Percentiles rank a stretch among this genome's conserved stretches.
Conservation (phyloP, 352 stramenopile genomes). For the Globisporangium yorkense region DNA sequence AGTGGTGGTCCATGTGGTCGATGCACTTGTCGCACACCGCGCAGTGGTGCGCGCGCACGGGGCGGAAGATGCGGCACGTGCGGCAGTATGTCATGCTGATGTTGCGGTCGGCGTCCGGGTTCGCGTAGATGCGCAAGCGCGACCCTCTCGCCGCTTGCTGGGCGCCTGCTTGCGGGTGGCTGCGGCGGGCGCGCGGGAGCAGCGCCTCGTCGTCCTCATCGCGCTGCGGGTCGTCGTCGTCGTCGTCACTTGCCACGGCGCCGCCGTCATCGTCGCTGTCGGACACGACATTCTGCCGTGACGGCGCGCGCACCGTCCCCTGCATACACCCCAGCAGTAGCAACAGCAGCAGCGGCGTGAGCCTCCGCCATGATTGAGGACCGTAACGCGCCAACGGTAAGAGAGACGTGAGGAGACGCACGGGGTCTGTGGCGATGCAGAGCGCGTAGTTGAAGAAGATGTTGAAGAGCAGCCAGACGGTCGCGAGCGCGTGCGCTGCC, state of each 20-base stretch:
- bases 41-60: slow-evolving; percentile 52
- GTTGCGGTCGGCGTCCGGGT: slow-evolving; percentile 4
- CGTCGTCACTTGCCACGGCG: slow-evolving; percentile 14
- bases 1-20: slow-evolving; percentile 97
- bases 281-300: not conserved
- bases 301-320: slow-evolving; percentile 3
- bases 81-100: slow-evolving; percentile 37
- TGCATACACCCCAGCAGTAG: slow-evolving; percentile 8
- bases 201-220: slow-evolving; percentile 4
- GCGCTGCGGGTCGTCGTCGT: slow-evolving; percentile 12
- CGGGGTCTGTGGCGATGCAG: slow-evolving; percentile 54
- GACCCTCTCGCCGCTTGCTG: slow-evolving; percentile 9
- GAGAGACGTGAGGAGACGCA: slow-evolving; percentile 1
- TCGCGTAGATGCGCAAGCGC: slow-evolving; percentile 20
- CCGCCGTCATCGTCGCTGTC: slow-evolving; percentile 9
- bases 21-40: slow-evolving; percentile 88
- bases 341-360: not conserved
- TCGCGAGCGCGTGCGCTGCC: slow-evolving; percentile 20
- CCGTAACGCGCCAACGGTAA: not conserved
- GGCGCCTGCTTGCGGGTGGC: not conserved
- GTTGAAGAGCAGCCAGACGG: slow-evolving; percentile 44
- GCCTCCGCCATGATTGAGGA: not conserved
- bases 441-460: slow-evolving; percentile 77
- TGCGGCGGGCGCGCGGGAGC: slow-evolving; percentile 23
- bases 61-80: slow-evolving; percentile 42